Conservation (phyloP, 768 basidiomycete genomes). For the Suillus tomentosus region DNA sequence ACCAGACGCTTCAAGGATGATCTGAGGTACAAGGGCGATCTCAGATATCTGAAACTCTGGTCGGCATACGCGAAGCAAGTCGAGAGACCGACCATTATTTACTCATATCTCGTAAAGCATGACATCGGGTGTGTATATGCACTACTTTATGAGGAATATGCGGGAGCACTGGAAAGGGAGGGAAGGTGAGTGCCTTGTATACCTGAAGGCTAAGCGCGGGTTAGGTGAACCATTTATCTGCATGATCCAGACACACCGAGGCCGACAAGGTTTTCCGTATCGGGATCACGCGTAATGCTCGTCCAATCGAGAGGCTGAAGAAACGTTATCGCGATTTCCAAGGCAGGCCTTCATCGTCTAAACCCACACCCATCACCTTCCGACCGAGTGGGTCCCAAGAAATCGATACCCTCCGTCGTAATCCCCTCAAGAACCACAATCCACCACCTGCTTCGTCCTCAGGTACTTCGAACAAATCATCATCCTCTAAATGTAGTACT, state of each 20-base stretch:
- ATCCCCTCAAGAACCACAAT: constrained; percentile 40
- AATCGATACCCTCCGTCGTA: constrained; percentile 34
- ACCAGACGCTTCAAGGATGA: constrained; percentile 83
- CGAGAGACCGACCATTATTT: constrained; percentile 68
- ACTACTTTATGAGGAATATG: constrained; percentile 90
- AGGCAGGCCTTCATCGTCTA: constrained; percentile 41
- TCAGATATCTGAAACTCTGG: constrained; percentile 93
- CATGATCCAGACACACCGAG: constrained; percentile 60
- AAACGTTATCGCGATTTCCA: constrained; percentile 81
- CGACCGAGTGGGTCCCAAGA: constrained; percentile 29
- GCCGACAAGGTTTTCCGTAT: constrained; percentile 81
- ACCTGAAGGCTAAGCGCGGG: background rate
- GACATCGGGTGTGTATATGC: constrained; percentile 79
- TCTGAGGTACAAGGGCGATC: constrained; percentile 80
- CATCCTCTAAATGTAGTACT: constrained; percentile 21
- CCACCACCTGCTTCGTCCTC: constrained; percentile 35
- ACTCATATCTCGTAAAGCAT: constrained; percentile 69
- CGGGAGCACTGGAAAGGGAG: constrained; percentile 69
- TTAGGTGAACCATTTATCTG: constrained; percentile 6
- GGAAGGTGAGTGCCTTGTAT: constrained; percentile 61
- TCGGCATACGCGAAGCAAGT: constrained; percentile 80
- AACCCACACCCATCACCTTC: constrained; percentile 26
- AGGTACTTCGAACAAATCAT: constrained; percentile 15
- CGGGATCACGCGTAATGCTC: constrained; percentile 80
- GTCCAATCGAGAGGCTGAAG: constrained; percentile 84